Evolutionary conservation across 495 filamentous ascomycete genomes (phyloP).

Genomic region (Staphylotrichum longicolle): DNA sequence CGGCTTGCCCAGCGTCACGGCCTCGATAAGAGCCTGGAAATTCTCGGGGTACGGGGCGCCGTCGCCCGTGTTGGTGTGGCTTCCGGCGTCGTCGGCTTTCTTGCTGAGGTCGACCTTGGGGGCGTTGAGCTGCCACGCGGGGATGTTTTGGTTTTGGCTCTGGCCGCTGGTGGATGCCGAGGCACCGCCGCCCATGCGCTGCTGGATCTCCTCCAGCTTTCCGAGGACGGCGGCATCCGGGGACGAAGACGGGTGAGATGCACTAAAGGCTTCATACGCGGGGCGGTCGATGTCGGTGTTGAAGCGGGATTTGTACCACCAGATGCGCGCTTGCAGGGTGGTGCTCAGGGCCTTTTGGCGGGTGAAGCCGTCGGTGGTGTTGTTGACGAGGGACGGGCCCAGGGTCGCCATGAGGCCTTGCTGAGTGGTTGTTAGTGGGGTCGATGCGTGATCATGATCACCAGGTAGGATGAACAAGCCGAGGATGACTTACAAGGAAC

Average conservation of each 20-base stretch:
- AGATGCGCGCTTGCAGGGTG: slow-evolving; percentile 43
- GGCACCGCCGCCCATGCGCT: slow-evolving; percentile 20
- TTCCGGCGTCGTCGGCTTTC: slow-evolving; percentile 30
- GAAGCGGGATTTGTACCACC: slow-evolving; percentile 43
- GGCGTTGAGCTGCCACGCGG: slow-evolving; percentile 45
- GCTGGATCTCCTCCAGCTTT: slow-evolving; percentile 31
- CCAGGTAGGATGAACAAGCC: background rate
- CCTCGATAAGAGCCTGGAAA: slow-evolving; percentile 84
- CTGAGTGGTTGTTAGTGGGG: slow-evolving; percentile 15
- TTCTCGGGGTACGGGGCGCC: slow-evolving; percentile 71
- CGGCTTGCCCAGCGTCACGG: slow-evolving; percentile 78
- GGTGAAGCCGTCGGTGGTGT: slow-evolving; percentile 23
- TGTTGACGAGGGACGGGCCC: slow-evolving; percentile 22
- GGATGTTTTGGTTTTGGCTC: slow-evolving; percentile 21
- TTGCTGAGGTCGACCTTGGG: slow-evolving; percentile 43
- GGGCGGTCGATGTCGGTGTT: slow-evolving; percentile 37
- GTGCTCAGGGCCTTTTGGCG: slow-evolving; percentile 34
- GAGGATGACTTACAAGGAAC: slow-evolving; percentile 35
- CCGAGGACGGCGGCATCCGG: slow-evolving; percentile 29
- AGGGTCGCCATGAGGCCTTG: slow-evolving; percentile 33
- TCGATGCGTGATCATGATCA: no score
- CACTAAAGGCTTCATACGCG: slow-evolving; percentile 38
- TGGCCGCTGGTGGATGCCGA: slow-evolving; percentile 4
- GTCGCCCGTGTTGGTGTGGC: slow-evolving; percentile 35
- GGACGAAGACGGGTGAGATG: slow-evolving; percentile 14